These are phyloP conservation scores for Penicillium cosmopolitanum DNA, from an alignment of 495 filamentous ascomycete species.

Conservation along the genomic window DNA sequence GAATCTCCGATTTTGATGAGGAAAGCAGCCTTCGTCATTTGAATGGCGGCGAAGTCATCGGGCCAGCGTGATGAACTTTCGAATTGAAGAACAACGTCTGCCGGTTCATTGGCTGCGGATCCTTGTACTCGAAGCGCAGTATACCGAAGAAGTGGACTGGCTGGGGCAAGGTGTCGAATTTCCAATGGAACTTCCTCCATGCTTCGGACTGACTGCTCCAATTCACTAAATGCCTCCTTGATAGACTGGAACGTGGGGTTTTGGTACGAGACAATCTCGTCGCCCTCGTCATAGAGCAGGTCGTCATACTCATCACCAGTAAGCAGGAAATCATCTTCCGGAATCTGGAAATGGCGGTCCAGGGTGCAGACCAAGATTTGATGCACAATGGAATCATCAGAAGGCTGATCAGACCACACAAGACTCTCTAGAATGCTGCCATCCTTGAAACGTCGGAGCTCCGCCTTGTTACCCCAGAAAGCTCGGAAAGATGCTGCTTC, in stretches of 20 bases:
- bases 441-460: constrained; percentile 59
- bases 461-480: constrained; percentile 60
- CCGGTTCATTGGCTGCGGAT: constrained; percentile 42
- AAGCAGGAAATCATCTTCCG: constrained; percentile 55
- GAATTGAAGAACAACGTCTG: constrained; percentile 81
- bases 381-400: constrained; percentile 66
- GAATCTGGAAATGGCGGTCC: constrained; percentile 61
- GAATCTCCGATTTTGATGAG: constrained; percentile 78
- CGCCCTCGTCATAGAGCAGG: constrained; percentile 51
- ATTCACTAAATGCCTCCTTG: constrained; percentile 64
- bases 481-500: constrained; percentile 49
- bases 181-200: constrained; percentile 81
- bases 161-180: constrained; percentile 74
- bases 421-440: constrained; percentile 66
- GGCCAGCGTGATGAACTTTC: constrained; percentile 95
- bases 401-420: constrained; percentile 72
- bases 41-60: constrained; percentile 84
- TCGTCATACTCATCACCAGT: constrained; percentile 64
- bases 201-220: constrained; percentile 73
- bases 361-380: constrained; percentile 81
- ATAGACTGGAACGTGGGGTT: constrained; percentile 56
- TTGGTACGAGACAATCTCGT: constrained; percentile 40
- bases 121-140: constrained; percentile 59
- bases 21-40: constrained; percentile 92
- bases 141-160: constrained; percentile 72